Conservation (phyloP, 768 basidiomycete species). For the Suillus luteus region DNA sequence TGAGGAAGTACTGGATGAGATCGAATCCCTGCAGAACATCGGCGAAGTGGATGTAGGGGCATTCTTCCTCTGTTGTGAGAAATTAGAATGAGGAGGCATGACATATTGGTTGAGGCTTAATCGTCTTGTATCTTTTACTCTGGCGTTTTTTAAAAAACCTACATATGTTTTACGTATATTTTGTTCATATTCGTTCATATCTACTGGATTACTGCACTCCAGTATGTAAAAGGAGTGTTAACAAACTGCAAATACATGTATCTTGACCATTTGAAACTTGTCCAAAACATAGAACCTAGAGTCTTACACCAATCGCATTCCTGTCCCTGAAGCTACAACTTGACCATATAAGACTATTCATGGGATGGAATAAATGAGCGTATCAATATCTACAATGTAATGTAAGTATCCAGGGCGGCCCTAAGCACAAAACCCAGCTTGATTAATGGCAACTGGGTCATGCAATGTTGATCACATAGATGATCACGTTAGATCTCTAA, state of each 20-base stretch:
- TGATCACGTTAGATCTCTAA: slow-evolving; percentile 95
- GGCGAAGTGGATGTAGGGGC: neutral
- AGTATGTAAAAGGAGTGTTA: neutral
- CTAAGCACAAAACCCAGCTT: neutral
- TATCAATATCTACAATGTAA: neutral
- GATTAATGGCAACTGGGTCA: neutral
- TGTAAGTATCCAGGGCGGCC: no score
- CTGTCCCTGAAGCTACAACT: neutral
- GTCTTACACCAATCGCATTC: no score
- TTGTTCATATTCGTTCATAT: neutral
- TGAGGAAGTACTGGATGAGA: no score
- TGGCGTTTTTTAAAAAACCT: neutral
- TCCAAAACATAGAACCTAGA: no score
- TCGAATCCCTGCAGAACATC: slow-evolving; percentile 37
- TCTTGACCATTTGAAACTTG: neutral
- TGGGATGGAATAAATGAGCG: neutral
- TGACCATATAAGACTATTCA: neutral
- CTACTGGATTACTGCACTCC: neutral
- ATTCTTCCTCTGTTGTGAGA: neutral
- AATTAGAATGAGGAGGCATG: neutral
- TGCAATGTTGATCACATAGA: slow-evolving; percentile 92
- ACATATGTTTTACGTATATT: neutral
- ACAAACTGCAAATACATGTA: neutral
- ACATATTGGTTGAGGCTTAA: neutral
- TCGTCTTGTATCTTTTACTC: neutral